phyloP scores from a whole-genome alignment of 345 rosid genomes.

The Arabis hirsuta region DNA sequence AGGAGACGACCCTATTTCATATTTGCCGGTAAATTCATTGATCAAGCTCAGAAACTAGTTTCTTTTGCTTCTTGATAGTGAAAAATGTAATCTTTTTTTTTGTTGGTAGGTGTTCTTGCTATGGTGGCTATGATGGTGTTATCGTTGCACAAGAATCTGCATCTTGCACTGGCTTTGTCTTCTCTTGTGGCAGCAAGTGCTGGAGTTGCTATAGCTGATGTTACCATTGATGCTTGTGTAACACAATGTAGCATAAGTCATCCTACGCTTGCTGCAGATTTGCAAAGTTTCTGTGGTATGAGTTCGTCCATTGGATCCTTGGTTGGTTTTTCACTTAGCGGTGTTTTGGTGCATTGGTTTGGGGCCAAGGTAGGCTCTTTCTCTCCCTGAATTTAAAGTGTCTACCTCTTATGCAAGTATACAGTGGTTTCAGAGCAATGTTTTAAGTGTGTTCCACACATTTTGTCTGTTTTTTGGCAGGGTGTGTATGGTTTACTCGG shows the following conservation, averaged over 20 bases:
- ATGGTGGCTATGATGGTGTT: conserved; percentile 59
- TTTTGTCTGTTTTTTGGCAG: conserved; percentile 44
- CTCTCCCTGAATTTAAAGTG: not conserved
- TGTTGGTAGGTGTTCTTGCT: conserved; percentile 52
- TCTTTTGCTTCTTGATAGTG: conserved; percentile 21
- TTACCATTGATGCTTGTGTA: conserved; percentile 77
- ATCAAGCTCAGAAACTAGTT: not conserved
- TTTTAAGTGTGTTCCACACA: not conserved
- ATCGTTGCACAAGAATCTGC: conserved; percentile 52
- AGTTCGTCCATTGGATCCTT: conserved; percentile 68
- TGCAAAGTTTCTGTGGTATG: conserved; percentile 80
- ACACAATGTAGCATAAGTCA: conserved; percentile 63
- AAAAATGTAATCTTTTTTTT: conserved; percentile 15
- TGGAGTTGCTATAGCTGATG: conserved; percentile 71
- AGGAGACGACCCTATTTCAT: conserved; percentile 69
- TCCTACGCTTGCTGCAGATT: conserved; percentile 72
- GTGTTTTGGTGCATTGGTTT: conserved; percentile 60
- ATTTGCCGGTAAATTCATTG: conserved; percentile 53
- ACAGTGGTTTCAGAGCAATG: conserved; percentile 10
- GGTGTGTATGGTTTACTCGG: conserved; percentile 71
- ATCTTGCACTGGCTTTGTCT: conserved; percentile 56
- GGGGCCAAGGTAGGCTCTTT: conserved; percentile 58
- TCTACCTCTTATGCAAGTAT: not conserved
- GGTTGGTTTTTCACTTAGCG: conserved; percentile 67
- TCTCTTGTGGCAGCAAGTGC: conserved; percentile 61